phyloP scores from a whole-genome alignment of 1,139 yeast species.

The Scheffersomyces illinoinensis region DNA sequence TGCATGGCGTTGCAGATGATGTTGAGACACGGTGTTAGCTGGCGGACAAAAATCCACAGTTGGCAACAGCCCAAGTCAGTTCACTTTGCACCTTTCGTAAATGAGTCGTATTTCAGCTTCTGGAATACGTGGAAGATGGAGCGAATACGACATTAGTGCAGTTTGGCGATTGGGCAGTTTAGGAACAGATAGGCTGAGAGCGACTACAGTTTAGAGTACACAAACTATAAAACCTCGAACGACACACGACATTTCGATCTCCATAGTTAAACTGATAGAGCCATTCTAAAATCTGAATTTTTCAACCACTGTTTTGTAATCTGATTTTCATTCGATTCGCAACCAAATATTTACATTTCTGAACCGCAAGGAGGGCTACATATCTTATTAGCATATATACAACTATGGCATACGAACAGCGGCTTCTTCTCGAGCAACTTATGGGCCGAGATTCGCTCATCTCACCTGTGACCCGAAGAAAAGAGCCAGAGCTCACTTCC shows the following conservation, averaged over 20 bases:
- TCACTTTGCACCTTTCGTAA: not conserved
- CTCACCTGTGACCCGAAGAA: constrained; percentile 34
- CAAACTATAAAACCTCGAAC: too few relatives aligned
- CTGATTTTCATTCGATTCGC: not conserved
- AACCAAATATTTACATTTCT: not conserved
- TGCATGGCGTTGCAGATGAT: not conserved
- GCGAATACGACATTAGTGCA: not conserved
- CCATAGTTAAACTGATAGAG: not conserved
- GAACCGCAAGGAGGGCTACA: not conserved
- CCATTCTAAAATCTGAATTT: not conserved
- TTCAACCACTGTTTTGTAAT: not conserved
- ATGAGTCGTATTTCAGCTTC: not conserved
- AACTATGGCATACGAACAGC: constrained; percentile 66
- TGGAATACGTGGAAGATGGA: not conserved
- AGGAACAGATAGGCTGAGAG: not conserved
- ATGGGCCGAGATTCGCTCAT: constrained; percentile 70
- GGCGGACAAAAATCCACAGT: not conserved
- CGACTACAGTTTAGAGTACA: too few relatives aligned
- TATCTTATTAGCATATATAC: not conserved
- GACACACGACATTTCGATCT: not conserved
- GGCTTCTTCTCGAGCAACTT: constrained; percentile 74
- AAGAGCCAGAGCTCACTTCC: constrained; percentile 57
- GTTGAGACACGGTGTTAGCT: not conserved
- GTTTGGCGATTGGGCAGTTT: not conserved
- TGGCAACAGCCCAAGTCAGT: not conserved